phyloP scores from a whole-genome alignment of 2,329 filamentous ascomycete genomes.

The Aureobasidium leucospermi region DNA sequence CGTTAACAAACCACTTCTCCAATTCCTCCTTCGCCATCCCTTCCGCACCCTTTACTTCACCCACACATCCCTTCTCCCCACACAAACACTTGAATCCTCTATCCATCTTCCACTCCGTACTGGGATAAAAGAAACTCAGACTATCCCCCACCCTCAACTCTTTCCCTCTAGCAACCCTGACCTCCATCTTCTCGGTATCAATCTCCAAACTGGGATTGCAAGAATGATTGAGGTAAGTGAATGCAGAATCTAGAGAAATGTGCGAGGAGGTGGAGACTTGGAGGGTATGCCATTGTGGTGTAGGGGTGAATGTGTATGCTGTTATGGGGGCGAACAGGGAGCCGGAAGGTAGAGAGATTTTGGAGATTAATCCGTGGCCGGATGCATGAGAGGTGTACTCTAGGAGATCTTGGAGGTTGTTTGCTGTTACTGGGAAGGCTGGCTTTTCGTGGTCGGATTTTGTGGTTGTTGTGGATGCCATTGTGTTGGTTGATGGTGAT shows the following conservation, averaged over 20 bases:
- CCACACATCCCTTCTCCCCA: slow-evolving; percentile 31
- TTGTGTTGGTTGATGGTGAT: not conserved
- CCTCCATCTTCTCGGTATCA: slow-evolving; percentile 30
- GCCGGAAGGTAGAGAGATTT: slow-evolving; percentile 43
- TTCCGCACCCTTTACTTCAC: slow-evolving; percentile 34
- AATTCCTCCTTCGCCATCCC: slow-evolving; percentile 28
- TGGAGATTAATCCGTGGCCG: slow-evolving; percentile 40
- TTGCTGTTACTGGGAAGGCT: slow-evolving; percentile 21
- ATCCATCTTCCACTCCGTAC: slow-evolving; percentile 44
- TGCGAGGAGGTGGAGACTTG: slow-evolving; percentile 43
- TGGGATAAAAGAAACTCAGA: slow-evolving; percentile 44
- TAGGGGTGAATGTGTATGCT: slow-evolving; percentile 32
- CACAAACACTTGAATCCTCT: slow-evolving; percentile 40
- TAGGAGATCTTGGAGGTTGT: slow-evolving; percentile 33
- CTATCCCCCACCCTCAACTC: slow-evolving; percentile 34
- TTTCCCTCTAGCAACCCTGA: slow-evolving; percentile 26
- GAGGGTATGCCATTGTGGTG: slow-evolving; percentile 42
- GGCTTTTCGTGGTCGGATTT: not conserved
- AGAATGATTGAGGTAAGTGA: slow-evolving; percentile 52
- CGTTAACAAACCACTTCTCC: slow-evolving; percentile 35
- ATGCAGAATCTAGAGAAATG: slow-evolving; percentile 50
- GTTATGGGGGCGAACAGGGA: slow-evolving; percentile 46
- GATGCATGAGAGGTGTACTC: slow-evolving; percentile 30
- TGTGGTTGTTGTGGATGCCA: not conserved
- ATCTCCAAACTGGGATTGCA: slow-evolving; percentile 48